phyloP scores from a whole-genome alignment of 148 eudicot genomes.

The Rheum nobile region DNA sequence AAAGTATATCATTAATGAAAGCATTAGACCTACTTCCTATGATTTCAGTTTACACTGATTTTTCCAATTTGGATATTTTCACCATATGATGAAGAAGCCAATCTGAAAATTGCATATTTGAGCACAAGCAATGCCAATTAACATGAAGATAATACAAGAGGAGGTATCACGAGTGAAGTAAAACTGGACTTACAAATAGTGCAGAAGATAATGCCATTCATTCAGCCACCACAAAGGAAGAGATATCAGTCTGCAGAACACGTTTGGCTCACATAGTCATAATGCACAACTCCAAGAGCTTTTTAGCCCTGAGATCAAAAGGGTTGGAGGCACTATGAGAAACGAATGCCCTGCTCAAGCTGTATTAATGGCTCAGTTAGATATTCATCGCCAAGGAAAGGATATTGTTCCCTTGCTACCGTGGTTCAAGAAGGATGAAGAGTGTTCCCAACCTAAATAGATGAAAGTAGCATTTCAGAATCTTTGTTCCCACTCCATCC shows the following conservation, averaged over 20 bases:
- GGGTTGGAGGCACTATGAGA: background rate
- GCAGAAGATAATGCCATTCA: background rate
- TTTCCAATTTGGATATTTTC: background rate
- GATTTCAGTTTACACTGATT: background rate
- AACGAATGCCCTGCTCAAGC: background rate
- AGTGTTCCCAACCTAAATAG: background rate
- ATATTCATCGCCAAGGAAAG: background rate
- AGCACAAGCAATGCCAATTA: background rate
- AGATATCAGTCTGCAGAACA: background rate
- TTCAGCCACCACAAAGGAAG: background rate
- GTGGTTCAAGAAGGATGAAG: background rate
- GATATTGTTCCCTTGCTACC: background rate
- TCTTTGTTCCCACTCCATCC: constrained; percentile 23
- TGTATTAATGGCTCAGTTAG: background rate
- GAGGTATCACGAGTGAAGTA: background rate
- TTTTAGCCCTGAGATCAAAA: background rate
- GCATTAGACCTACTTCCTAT: background rate
- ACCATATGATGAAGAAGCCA: too few species aligned
- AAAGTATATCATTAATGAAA: too few species aligned
- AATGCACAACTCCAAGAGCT: background rate
- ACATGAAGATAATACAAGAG: background rate
- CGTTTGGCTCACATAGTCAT: background rate
- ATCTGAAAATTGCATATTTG: background rate
- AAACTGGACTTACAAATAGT: background rate
- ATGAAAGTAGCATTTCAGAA: constrained; percentile 21